Base-by-base conservation (phyloP, 140 eudicot genomes). In the Stevia rebaudiana region DNA sequence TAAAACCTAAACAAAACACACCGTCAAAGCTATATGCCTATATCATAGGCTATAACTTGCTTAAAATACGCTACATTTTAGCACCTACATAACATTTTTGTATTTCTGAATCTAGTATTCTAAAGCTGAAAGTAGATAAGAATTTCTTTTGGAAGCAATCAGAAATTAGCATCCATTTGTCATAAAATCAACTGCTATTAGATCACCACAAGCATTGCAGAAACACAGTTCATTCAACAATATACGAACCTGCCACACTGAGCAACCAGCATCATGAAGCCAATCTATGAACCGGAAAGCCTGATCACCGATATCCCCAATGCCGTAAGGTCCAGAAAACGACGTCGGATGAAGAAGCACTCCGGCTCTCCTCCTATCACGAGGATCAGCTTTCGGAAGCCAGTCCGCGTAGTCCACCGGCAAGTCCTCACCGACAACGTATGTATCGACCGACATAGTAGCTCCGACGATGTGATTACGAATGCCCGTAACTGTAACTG, bases 271-370 rank as follows among this genome's bases (percentile, higher is more conserved):
- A 6, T 68, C 51, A 41, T 81, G 84, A 74, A 92, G 87, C 96
- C 96, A 92, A 66, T 92, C 98, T 6, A 92, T 48, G 72, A 92
- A 92, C 11, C 55, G 69, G 40, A 88, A 88, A 19, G 96, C 95
- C 79, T 81, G 80, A 16, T 87, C 71, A 25, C 98, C 98, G 2
- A 92, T 78, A 46, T 92, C 98, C 0, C 98, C 98, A 55, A 92
- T 72, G 49, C 98, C 95, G 39, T 85, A 84, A 0, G 94, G 95
- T 16, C 97, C 95, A 12, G 76, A 76, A 84, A 92, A 85, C 67
- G 99, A 92, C 77, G 99, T 85, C 80, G 99, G 99, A 68, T 92
- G 99, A 28, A 92, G 88, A 15, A 92, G 73, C 51, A 92, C 73
- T 6, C 97, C 97, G 3, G 99, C 97, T 86, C 97, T 75, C 53